Evolutionary conservation across 2,329 filamentous ascomycete species (phyloP).

Genomic region (Cadophora gregata): DNA sequence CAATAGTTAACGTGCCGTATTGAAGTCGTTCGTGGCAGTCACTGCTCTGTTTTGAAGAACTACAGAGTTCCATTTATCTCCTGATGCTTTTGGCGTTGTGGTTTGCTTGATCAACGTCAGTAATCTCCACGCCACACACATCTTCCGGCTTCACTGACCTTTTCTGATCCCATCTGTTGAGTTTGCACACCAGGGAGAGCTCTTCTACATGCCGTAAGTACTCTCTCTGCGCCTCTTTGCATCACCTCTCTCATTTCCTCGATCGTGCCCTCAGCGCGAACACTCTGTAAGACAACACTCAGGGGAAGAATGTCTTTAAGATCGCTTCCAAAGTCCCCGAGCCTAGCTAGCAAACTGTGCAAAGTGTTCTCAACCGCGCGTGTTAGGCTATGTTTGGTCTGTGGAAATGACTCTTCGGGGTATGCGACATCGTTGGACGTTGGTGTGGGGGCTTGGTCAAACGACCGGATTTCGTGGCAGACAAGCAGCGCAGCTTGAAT

Average conservation of each 20-base stretch:
- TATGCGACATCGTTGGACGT: neutral
- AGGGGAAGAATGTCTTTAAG: slow-evolving; percentile 44
- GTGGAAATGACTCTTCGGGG: slow-evolving; percentile 15
- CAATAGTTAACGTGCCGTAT: neutral
- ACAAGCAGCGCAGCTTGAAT: slow-evolving; percentile 32
- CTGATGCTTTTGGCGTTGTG: neutral
- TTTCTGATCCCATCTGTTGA: slow-evolving; percentile 6
- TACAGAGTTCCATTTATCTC: neutral
- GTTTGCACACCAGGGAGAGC: slow-evolving; percentile 23
- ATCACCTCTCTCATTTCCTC: slow-evolving; percentile 40
- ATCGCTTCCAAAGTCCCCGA: slow-evolving; percentile 42
- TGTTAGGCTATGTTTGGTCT: slow-evolving; percentile 40
- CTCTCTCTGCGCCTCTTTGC: slow-evolving; percentile 42
- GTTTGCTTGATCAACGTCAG: neutral
- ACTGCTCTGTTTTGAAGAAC: slow-evolving; percentile 6
- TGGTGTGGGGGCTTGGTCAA: slow-evolving; percentile 18
- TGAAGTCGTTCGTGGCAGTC: slow-evolving; percentile 14
- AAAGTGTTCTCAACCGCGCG: slow-evolving; percentile 43
- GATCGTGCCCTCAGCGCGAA: slow-evolving; percentile 39
- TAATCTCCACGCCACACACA: neutral
- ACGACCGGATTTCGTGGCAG: slow-evolving; percentile 33
- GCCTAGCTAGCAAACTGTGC: slow-evolving; percentile 39
- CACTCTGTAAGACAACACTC: slow-evolving; percentile 42
- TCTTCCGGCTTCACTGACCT: neutral
- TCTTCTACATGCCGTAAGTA: slow-evolving; percentile 34